Evolutionary conservation across 2,329 filamentous ascomycete genomes (phyloP), one percentile per base, ranked within the genome.

Genomic region (Apiospora marii): DNA sequence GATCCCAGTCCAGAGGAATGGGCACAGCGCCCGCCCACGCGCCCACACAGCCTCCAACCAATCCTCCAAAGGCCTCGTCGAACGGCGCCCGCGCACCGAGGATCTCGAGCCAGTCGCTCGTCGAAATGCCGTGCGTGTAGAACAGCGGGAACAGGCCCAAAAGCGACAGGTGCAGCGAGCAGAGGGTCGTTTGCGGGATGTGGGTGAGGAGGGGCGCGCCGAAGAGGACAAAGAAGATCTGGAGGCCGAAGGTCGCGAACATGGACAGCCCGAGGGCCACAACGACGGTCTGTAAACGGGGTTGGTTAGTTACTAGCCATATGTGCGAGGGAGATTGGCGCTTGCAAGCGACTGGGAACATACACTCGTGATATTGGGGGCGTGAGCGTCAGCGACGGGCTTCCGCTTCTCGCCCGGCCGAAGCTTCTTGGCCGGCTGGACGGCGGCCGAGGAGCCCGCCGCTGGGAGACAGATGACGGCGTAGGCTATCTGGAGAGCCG

Each of bases 1-100:
- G 91, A 82, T 99, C 96, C 96, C 96, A 98, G 82, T 99, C 96
- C 76, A 99, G 85, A 1, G 96, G 96, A 77, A 99, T 98, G 0
- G 97, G 96, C 70, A 98, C 91, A 10, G 96, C 96, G 4, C 96
- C 96, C 58, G 98, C 84, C 96, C 96, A 98, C 53, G 94, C 94
- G 7, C 96, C 96, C 1, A 96, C 78, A 37, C 92, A 85, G 0
- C 91, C 91, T 6, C 96, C 96, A n/a, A 95, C 82, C 13, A 94
- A 87, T 1, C 91, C 94, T 3, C 95, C 96, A 83, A 94, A 96
- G 0, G 94, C 90, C 80, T 95, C 93, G 82, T 98, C 96, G 30
- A 96, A 85, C 0, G 95, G 94, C 61, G 87, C 88, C 24, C 92
- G 85, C 68, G 90, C 86, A 24, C 93, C 89, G 30, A 91, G 89